phyloP scores from a whole-genome alignment of 75 land plant species.

The Chamaecyparis obtusa region DNA sequence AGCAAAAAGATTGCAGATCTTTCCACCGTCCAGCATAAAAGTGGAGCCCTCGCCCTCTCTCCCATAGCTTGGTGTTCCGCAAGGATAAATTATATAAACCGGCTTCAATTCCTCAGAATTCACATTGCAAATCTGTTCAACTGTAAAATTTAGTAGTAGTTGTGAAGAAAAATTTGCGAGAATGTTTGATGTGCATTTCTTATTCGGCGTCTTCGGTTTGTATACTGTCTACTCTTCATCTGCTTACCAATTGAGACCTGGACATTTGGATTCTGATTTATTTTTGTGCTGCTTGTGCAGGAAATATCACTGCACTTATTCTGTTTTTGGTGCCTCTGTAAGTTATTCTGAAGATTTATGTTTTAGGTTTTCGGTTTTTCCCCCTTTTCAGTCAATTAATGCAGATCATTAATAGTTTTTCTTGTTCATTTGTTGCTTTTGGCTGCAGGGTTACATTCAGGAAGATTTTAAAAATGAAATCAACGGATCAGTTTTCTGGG shows the following conservation, averaged over 20 bases:
- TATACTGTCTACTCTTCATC: neutral
- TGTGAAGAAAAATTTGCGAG: too few species aligned
- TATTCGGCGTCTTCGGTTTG: too few species aligned
- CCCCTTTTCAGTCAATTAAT: neutral
- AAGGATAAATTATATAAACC: too few species aligned
- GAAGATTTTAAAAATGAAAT: constrained; percentile 20
- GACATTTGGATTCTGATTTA: neutral
- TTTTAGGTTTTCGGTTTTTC: neutral
- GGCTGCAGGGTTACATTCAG: constrained; percentile 37
- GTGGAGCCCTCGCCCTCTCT: too few species aligned
- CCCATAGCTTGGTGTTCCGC: too few species aligned
- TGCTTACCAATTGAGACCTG: neutral
- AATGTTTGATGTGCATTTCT: neutral
- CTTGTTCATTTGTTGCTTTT: neutral
- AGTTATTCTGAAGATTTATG: neutral
- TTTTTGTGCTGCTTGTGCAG: neutral
- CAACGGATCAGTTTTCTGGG: constrained; percentile 64
- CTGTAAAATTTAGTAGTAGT: too few species aligned
- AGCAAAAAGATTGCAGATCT: too few species aligned
- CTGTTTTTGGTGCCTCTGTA: constrained; percentile 11
- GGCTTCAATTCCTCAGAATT: too few species aligned
- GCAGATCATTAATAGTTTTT: neutral
- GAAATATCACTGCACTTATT: neutral
- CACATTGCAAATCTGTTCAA: too few species aligned
- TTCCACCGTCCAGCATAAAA: too few species aligned